Conservation (phyloP, 2,329 filamentous ascomycete genomes). For the Nannizziopsis arthrosporioides region DNA sequence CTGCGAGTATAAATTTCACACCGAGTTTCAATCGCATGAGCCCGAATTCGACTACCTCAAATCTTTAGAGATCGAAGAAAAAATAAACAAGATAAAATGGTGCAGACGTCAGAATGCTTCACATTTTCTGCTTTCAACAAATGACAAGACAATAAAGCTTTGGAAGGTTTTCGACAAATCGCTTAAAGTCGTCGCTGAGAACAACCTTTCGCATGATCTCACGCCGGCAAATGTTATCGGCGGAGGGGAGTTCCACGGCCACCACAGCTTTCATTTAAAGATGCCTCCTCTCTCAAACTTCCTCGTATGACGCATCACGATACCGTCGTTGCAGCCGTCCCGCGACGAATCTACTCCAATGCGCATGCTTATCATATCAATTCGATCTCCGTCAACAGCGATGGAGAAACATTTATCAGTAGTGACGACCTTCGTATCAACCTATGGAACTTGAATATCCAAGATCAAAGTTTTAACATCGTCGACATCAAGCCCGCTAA, state of each 20-base stretch:
- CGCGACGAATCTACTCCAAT: constrained; percentile 91
- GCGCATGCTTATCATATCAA: constrained; percentile 99
- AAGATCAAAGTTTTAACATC: constrained; percentile 99
- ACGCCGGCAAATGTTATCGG: constrained; percentile 62
- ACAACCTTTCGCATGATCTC: constrained; percentile 90
- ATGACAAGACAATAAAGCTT: constrained; percentile 99
- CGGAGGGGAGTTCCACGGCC: constrained; percentile 64
- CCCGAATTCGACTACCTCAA: constrained; percentile 99
- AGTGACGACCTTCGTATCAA: constrained; percentile 97
- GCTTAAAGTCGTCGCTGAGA: constrained; percentile 95
- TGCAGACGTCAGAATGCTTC: constrained; percentile 96
- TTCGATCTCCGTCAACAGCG: constrained; percentile 99
- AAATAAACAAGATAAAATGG: constrained; percentile 99
- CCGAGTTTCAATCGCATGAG: constrained; percentile 98
- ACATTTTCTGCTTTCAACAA: constrained; percentile 94
- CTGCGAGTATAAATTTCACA: constrained; percentile 99
- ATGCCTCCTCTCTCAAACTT: constrained; percentile 73
- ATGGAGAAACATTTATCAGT: constrained; percentile 98
- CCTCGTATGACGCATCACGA: constrained; percentile 96
- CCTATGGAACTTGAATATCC: constrained; percentile 97
- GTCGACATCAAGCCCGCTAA: constrained; percentile 99
- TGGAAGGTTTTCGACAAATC: constrained; percentile 99
- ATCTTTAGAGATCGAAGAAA: constrained; percentile 98
- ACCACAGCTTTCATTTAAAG: constrained; percentile 64
- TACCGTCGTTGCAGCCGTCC: constrained; percentile 92